These are phyloP conservation scores for Cladorrhinum sp. DNA, from an alignment of 2,329 filamentous ascomycete genomes.

Conservation along the genomic window DNA sequence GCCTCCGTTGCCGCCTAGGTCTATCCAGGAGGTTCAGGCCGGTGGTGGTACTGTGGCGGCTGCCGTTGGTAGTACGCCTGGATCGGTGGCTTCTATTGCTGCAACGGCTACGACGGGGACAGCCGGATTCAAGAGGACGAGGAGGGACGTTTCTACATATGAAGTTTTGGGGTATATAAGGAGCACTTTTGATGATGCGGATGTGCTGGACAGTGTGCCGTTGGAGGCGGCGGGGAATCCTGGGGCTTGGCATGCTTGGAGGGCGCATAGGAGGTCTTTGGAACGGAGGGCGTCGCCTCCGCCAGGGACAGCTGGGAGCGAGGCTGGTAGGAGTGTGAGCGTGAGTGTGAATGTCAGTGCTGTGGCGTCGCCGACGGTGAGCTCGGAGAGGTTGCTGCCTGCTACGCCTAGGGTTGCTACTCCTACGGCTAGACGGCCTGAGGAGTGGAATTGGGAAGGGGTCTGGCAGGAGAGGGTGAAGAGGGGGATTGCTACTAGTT, in stretches of 20 bases:
- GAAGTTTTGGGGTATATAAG: conserved; percentile 78
- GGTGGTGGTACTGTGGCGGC: not conserved
- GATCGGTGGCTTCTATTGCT: conserved; percentile 24
- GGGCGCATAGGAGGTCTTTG: conserved; percentile 59
- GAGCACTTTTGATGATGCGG: conserved; percentile 74
- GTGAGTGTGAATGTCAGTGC: not conserved
- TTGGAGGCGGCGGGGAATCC: conserved; percentile 82
- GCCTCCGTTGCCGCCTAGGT: not conserved
- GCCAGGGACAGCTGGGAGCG: not conserved
- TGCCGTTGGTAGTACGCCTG: conserved; percentile 20
- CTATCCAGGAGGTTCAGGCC: not conserved
- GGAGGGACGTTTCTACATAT: conserved; percentile 49
- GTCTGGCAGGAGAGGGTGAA: conserved; percentile 91
- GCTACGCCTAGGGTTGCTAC: not conserved
- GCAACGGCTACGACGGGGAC: conserved; percentile 35
- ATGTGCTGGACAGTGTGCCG: conserved; percentile 73
- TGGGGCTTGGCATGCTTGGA: conserved; percentile 93
- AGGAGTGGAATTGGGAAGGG: conserved; percentile 96
- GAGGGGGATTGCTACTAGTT: conserved; percentile 71
- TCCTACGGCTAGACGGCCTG: conserved; percentile 52
- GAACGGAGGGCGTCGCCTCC: conserved; percentile 17
- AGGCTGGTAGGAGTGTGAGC: not conserved
- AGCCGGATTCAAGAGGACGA: conserved; percentile 34
- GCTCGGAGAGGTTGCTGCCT: conserved; percentile 1
- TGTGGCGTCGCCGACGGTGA: not conserved